Conservation (phyloP, 2,329 filamentous ascomycete species). For the Orbilia brochopaga region DNA sequence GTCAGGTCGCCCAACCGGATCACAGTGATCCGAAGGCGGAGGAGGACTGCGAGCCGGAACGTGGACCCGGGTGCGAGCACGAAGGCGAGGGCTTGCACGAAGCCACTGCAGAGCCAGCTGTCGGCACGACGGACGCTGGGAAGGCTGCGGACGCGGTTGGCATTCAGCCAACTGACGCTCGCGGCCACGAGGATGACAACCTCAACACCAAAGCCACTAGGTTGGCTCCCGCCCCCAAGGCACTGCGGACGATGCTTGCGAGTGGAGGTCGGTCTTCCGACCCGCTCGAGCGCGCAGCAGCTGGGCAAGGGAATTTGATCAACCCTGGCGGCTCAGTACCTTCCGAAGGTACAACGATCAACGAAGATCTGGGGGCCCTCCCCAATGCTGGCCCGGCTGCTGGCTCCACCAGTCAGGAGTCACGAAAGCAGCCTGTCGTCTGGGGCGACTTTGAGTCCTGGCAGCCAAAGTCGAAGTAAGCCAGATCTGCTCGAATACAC, state of each 20-base stretch:
- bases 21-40: not conserved
- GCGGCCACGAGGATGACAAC: not conserved
- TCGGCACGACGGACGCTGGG: not conserved
- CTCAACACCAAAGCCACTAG: not conserved
- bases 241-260: not conserved
- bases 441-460: slow-evolving; percentile 13
- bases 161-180: not conserved
- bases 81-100: too few relatives aligned
- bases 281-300: not conserved
- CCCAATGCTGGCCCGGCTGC: not conserved
- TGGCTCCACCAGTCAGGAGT: too few relatives aligned
- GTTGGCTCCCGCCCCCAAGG: not conserved
- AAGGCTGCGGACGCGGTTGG: not conserved
- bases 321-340: not conserved
- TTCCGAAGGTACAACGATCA: not conserved
- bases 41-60: not conserved
- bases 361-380: not conserved
- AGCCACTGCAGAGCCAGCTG: not conserved
- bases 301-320: not conserved
- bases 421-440: not conserved
- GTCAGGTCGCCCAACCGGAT: not conserved
- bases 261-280: not conserved
- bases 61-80: too few relatives aligned
- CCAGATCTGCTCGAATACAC: not conserved
- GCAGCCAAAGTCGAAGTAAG: not conserved